These are phyloP conservation scores for Flueggea neowawraea DNA, from an alignment of 441 rosid genomes.

Conservation along the genomic window DNA sequence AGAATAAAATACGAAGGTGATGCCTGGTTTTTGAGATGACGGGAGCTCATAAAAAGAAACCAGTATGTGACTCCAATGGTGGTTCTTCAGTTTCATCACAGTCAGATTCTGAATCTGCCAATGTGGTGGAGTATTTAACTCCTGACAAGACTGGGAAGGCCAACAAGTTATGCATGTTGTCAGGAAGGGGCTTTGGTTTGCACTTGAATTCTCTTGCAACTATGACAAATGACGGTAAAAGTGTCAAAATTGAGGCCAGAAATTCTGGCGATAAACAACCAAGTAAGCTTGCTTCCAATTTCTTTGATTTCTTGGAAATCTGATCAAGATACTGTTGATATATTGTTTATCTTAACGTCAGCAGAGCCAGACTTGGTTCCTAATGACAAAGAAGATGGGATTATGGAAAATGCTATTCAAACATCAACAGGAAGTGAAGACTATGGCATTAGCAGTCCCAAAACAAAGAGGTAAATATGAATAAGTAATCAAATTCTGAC, in stretches of 20 bases:
- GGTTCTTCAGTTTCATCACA: constrained; percentile 22
- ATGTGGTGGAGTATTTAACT: constrained; percentile 22
- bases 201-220: constrained; percentile 71
- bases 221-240: constrained; percentile 31
- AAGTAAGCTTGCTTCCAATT: constrained; percentile 27
- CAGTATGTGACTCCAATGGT: constrained; percentile 11
- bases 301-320: constrained; percentile 14
- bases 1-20: constrained; percentile 63
- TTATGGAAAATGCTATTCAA: constrained; percentile 38
- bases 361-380: constrained; percentile 37
- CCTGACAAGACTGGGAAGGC: constrained; percentile 30
- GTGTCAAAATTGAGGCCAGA: constrained; percentile 18
- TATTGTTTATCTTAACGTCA: constrained; percentile 29
- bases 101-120: constrained; percentile 18
- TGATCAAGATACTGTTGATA: constrained; percentile 16
- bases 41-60: constrained; percentile 49
- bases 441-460: constrained; percentile 44
- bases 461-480: constrained; percentile 41
- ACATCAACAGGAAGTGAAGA: constrained; percentile 36
- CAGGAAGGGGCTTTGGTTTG: constrained; percentile 67
- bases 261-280: constrained; percentile 36
- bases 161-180: constrained; percentile 25
- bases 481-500: not conserved
- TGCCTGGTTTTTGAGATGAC: constrained; percentile 83
- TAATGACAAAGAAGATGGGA: constrained; percentile 27